Conservation (phyloP, 2,329 filamentous ascomycete genomes). For the Xylariaceae sp. region DNA sequence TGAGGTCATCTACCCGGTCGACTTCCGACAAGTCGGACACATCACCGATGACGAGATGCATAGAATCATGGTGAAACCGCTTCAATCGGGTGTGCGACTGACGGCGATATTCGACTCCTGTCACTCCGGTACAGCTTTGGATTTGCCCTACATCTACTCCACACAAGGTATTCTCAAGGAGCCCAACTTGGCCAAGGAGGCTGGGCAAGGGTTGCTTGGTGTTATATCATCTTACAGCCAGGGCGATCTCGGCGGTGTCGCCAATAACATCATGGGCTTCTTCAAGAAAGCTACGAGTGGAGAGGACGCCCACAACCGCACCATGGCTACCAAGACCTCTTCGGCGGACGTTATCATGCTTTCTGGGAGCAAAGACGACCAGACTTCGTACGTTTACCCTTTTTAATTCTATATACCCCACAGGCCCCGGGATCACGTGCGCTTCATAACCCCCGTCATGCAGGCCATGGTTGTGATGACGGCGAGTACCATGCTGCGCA, state of each 20-base stretch:
- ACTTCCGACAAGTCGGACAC: conserved; percentile 65
- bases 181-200: conserved; percentile 76
- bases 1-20: conserved; percentile 75
- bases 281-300: conserved; percentile 84
- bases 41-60: conserved; percentile 80
- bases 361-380: conserved; percentile 92
- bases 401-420: conserved; percentile 20
- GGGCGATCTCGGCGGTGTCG: conserved; percentile 79
- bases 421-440: not conserved
- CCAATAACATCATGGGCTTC: conserved; percentile 74
- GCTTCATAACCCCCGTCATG: not conserved
- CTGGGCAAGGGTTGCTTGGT: conserved; percentile 66
- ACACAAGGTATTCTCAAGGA: conserved; percentile 78
- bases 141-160: conserved; percentile 76
- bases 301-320: conserved; percentile 70
- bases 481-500: conserved; percentile 1
- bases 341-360: conserved; percentile 97
- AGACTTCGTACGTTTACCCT: conserved; percentile 69
- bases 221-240: conserved; percentile 75
- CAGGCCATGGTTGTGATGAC: conserved; percentile 7
- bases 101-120: conserved; percentile 81
- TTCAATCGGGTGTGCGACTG: conserved; percentile 78
- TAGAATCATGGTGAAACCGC: conserved; percentile 68
- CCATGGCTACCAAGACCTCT: conserved; percentile 84
- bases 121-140: conserved; percentile 73